These are phyloP conservation scores for Hymenoscyphus fraxineus DNA, from an alignment of 2,329 filamentous ascomycete genomes.

Conservation along the genomic window DNA sequence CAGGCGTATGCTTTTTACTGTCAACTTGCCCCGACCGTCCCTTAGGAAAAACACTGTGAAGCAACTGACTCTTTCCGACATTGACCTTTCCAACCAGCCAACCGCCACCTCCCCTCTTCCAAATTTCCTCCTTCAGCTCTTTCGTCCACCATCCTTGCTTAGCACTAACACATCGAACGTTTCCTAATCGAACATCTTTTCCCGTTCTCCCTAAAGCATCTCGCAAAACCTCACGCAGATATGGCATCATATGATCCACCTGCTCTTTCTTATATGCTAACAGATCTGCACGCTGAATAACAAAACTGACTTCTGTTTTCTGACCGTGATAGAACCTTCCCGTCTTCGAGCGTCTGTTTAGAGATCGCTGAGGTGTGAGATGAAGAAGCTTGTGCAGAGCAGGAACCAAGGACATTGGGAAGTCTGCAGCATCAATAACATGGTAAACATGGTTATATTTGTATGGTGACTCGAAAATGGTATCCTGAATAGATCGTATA, in stretches of 20 bases:
- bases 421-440: slow-evolving; percentile 90
- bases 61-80: slow-evolving; percentile 91
- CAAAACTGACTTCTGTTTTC: slow-evolving; percentile 78
- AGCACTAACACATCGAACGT: slow-evolving; percentile 81
- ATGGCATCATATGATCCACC: slow-evolving; percentile 83
- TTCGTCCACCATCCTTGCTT: slow-evolving; percentile 89
- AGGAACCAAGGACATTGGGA: slow-evolving; percentile 87
- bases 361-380: slow-evolving; percentile 69
- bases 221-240: slow-evolving; percentile 71
- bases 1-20: neutral
- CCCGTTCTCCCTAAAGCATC: slow-evolving; percentile 67
- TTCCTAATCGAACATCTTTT: slow-evolving; percentile 75
- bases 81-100: slow-evolving; percentile 99
- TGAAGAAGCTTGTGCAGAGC: slow-evolving; percentile 67
- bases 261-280: slow-evolving; percentile 79
- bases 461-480: slow-evolving; percentile 83
- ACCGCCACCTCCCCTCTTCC: slow-evolving; percentile 74
- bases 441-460: slow-evolving; percentile 95
- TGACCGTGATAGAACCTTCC: slow-evolving; percentile 63
- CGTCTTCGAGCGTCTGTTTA: slow-evolving; percentile 71
- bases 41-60: slow-evolving; percentile 83
- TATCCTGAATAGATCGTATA: slow-evolving; percentile 75
- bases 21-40: slow-evolving; percentile 41
- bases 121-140: slow-evolving; percentile 80
- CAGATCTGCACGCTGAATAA: slow-evolving; percentile 85